Evolutionary conservation across 768 basidiomycete genomes (phyloP).

Genomic region (Leccinum disarticulatum): DNA sequence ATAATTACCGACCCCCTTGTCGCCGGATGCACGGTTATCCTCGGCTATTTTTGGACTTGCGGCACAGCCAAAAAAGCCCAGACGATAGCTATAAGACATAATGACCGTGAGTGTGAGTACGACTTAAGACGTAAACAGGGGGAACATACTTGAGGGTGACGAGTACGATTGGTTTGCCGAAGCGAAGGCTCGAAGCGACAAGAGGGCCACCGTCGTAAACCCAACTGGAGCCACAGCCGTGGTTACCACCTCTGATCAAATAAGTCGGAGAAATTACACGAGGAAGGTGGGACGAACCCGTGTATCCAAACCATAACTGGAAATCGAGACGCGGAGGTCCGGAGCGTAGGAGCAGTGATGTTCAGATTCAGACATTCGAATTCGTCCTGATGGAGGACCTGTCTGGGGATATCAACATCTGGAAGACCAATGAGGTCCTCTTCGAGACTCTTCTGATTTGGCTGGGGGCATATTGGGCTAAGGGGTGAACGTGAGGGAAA

Average conservation of each 20-base stretch:
- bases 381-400: conserved; percentile 63
- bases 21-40: conserved; percentile 63
- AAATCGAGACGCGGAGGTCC: conserved; percentile 49
- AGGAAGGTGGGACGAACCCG: conserved; percentile 50
- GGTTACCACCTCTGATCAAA: conserved; percentile 59
- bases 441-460: conserved; percentile 47
- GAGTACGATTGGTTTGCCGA: conserved; percentile 65
- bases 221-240: conserved; percentile 76
- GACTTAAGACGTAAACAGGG: conserved; percentile 19
- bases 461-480: conserved; percentile 79
- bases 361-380: conserved; percentile 81
- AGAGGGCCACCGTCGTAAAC: conserved; percentile 72
- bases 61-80: conserved; percentile 78
- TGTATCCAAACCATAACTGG: conserved; percentile 90
- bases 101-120: conserved; percentile 9
- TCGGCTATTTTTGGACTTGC: conserved; percentile 62
- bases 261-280: conserved; percentile 20
- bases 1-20: conserved; percentile 77
- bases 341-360: conserved; percentile 69
- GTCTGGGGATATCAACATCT: conserved; percentile 51
- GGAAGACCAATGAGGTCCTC: conserved; percentile 62
- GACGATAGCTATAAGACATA: conserved; percentile 54
- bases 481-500: conserved; percentile 3
- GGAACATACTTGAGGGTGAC: conserved; percentile 72
- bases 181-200: conserved; percentile 63